Conservation (phyloP, 1,284 basidiomycete species). For the Sanghuangporus weigelae region DNA sequence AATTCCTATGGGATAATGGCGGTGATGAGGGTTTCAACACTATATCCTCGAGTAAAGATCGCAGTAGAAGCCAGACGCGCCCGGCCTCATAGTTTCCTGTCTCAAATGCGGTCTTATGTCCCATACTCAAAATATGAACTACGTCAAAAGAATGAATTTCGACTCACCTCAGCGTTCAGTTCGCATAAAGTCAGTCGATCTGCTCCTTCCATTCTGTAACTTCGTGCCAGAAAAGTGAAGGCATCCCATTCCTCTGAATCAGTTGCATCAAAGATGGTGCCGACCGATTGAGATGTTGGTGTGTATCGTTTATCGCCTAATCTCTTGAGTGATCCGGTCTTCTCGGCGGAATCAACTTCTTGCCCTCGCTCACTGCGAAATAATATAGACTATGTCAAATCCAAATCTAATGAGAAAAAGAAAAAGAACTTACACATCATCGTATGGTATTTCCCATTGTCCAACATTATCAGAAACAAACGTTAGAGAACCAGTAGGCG, state of each 20-base stretch:
- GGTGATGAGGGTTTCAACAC: slow-evolving; percentile 30
- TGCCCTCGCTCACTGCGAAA: neutral
- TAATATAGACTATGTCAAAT: neutral
- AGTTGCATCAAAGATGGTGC: slow-evolving; percentile 32
- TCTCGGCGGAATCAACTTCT: slow-evolving; percentile 29
- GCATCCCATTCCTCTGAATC: slow-evolving; percentile 38
- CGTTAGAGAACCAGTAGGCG: slow-evolving; percentile 58
- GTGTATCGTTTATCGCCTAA: slow-evolving; percentile 45
- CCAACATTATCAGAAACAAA: slow-evolving; percentile 60
- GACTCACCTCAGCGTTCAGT: slow-evolving; percentile 53
- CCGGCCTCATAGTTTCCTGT: slow-evolving; percentile 58
- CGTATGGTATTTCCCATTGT: slow-evolving; percentile 74
- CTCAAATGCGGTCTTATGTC: slow-evolving; percentile 50
- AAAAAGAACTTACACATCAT: slow-evolving; percentile 62
- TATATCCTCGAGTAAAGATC: slow-evolving; percentile 48
- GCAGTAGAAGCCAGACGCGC: slow-evolving; percentile 66
- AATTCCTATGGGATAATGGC: slow-evolving; percentile 25
- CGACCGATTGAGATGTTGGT: slow-evolving; percentile 51
- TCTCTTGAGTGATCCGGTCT: slow-evolving; percentile 36
- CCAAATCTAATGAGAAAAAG: slow-evolving; percentile 8
- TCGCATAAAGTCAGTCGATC: slow-evolving; percentile 47
- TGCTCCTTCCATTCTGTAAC: slow-evolving; percentile 59
- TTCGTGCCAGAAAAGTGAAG: slow-evolving; percentile 60
- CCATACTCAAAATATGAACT: neutral
- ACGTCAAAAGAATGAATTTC: neutral